Conservation (phyloP, 75 land plant species). For the Chamaecyparis obtusa region DNA sequence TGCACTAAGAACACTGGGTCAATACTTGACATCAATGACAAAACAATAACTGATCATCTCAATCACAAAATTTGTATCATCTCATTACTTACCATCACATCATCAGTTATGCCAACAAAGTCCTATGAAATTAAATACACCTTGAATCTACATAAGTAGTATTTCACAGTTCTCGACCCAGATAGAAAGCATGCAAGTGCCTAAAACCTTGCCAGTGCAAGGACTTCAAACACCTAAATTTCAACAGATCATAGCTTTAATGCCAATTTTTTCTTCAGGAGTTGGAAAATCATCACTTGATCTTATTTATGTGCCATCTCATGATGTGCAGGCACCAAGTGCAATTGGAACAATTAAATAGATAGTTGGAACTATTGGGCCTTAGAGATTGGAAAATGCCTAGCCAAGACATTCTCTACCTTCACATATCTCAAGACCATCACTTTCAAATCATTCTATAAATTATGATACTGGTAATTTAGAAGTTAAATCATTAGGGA, state of each 20-base stretch:
- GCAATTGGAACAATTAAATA: constrained; percentile 48
- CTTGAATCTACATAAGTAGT: no score
- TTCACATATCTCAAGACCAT: constrained; percentile 8
- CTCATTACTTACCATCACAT: no score
- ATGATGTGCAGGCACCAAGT: constrained; percentile 35
- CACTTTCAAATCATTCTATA: not conserved
- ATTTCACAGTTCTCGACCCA: not conserved
- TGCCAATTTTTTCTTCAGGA: constrained; percentile 39
- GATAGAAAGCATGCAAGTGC: not conserved
- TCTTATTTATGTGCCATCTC: constrained; percentile 70
- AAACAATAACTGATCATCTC: no score
- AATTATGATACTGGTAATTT: not conserved
- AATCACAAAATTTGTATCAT: no score
- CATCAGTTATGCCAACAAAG: no score
- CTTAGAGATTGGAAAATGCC: constrained; percentile 28
- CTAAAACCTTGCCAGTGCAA: not conserved
- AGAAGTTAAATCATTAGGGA: constrained; percentile 17
- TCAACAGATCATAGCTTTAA: not conserved
- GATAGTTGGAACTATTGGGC: constrained; percentile 60
- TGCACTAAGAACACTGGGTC: no score
- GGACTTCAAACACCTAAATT: constrained; percentile 1
- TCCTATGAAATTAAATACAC: no score
- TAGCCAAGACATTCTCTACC: constrained; percentile 16
- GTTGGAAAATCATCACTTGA: constrained; percentile 61
- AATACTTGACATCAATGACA: no score